Conservation (phyloP, 345 rosid genomes). For the Arabidopsis arenosa region DNA sequence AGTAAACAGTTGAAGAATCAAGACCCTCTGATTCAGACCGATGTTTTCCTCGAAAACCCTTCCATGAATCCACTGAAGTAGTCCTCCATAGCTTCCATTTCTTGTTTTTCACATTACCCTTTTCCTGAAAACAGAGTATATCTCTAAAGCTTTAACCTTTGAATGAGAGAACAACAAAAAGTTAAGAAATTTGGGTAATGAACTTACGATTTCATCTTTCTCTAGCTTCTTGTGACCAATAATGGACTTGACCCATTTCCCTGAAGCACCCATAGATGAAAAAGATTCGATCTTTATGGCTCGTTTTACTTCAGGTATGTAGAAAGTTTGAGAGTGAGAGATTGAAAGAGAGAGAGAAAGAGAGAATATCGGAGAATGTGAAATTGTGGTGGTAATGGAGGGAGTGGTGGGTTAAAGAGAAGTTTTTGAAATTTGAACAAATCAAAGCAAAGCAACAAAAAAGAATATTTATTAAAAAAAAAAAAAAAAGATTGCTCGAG, state of each 20-base stretch:
- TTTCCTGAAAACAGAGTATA: slow-evolving; percentile 43
- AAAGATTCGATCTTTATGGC: slow-evolving; percentile 37
- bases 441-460: neutral
- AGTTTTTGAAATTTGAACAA: slow-evolving; percentile 51
- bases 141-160: neutral
- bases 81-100: slow-evolving; percentile 93
- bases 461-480: neutral
- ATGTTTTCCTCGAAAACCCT: slow-evolving; percentile 58
- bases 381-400: slow-evolving; percentile 43
- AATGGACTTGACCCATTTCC: slow-evolving; percentile 89
- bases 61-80: slow-evolving; percentile 72
- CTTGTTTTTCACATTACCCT: slow-evolving; percentile 57
- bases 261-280: slow-evolving; percentile 84
- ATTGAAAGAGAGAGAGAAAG: slow-evolving; percentile 24
- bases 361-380: slow-evolving; percentile 42
- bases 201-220: slow-evolving; percentile 64
- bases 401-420: slow-evolving; percentile 49
- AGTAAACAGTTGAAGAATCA: slow-evolving; percentile 55
- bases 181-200: neutral
- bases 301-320: slow-evolving; percentile 23
- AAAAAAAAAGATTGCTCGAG: slow-evolving; percentile 30
- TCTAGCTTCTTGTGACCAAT: slow-evolving; percentile 73
- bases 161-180: neutral
- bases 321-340: slow-evolving; percentile 35
- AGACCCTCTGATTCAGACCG: slow-evolving; percentile 59